These are phyloP conservation scores for Bryoglossum gracile DNA, from an alignment of 495 filamentous ascomycete species.

Conservation along the genomic window DNA sequence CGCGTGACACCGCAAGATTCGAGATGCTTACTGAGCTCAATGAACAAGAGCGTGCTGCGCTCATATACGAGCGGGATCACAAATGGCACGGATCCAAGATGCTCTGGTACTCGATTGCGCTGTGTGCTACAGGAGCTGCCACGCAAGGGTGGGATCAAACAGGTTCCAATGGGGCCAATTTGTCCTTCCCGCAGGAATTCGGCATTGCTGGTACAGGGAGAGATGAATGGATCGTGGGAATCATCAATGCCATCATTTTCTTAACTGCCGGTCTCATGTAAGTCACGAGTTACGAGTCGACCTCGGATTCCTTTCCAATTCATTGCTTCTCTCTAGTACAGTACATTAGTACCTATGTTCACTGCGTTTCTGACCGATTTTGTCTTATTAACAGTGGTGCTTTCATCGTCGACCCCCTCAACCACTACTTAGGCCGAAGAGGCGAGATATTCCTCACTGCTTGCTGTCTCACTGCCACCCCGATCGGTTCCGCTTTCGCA, in stretches of 20 bases:
- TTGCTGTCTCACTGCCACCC: conserved; percentile 25
- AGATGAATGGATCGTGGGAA: conserved; percentile 51
- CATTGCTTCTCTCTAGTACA: too few species aligned
- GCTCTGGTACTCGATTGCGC: conserved; percentile 30
- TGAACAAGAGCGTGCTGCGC: conserved; percentile 41
- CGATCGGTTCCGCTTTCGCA: conserved; percentile 57
- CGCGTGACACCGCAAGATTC: conserved; percentile 48
- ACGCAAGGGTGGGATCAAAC: conserved; percentile 63
- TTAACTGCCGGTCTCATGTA: conserved; percentile 44
- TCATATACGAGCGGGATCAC: conserved; percentile 49
- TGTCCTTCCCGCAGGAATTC: conserved; percentile 17
- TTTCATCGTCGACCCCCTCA: conserved; percentile 66
- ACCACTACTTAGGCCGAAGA: conserved; percentile 55
- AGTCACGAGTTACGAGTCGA: not conserved
- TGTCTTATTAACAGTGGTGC: conserved; percentile 39
- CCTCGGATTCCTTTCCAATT: not conserved
- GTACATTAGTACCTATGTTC: too few species aligned
- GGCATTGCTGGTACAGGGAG: conserved; percentile 22
- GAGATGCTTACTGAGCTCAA: conserved; percentile 40
- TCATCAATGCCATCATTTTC: conserved; percentile 47
- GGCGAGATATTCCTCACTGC: conserved; percentile 56
- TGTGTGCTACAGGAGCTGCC: conserved; percentile 67
- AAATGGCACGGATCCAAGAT: conserved; percentile 57
- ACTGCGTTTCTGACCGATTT: conserved; percentile 23
- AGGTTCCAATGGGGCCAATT: too few species aligned